phyloP scores from a whole-genome alignment of 306 rosid species.

The Pyrus communis region DNA sequence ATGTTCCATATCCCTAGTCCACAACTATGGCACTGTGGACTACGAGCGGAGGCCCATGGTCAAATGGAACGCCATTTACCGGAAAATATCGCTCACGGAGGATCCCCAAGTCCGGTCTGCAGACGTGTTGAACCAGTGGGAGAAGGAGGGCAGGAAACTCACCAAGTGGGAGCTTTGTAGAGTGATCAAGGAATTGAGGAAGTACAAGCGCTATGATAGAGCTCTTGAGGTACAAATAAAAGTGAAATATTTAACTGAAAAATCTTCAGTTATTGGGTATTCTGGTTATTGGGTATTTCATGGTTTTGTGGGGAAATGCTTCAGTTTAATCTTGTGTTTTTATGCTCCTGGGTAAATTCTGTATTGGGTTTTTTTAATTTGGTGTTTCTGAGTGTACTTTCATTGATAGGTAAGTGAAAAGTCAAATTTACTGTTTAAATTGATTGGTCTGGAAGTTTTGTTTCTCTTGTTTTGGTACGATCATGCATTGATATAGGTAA shows the following conservation, averaged over 20 bases:
- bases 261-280: not conserved
- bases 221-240: constrained; percentile 73
- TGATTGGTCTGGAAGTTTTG: not conserved
- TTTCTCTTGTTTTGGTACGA: not conserved
- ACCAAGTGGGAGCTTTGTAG: constrained; percentile 79
- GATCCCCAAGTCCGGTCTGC: constrained; percentile 57
- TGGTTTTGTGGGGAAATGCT: not conserved
- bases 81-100: constrained; percentile 47
- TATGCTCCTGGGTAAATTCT: not conserved
- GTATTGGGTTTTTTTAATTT: not conserved
- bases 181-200: constrained; percentile 75
- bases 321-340: not conserved
- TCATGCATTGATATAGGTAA: not conserved
- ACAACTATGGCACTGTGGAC: constrained; percentile 66
- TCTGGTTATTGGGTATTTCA: not conserved
- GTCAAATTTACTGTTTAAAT: not conserved
- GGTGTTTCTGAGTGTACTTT: not conserved
- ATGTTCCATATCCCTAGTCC: constrained; percentile 57
- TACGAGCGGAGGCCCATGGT: constrained; percentile 53
- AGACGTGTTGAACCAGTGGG: constrained; percentile 71
- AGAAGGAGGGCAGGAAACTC: constrained; percentile 59
- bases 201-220: constrained; percentile 32
- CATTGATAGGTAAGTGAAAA: not conserved
- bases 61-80: constrained; percentile 60
- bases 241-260: not conserved